These are phyloP conservation scores for Hypholoma fasciculare DNA, from an alignment of 768 basidiomycete genomes.

Conservation along the genomic window DNA sequence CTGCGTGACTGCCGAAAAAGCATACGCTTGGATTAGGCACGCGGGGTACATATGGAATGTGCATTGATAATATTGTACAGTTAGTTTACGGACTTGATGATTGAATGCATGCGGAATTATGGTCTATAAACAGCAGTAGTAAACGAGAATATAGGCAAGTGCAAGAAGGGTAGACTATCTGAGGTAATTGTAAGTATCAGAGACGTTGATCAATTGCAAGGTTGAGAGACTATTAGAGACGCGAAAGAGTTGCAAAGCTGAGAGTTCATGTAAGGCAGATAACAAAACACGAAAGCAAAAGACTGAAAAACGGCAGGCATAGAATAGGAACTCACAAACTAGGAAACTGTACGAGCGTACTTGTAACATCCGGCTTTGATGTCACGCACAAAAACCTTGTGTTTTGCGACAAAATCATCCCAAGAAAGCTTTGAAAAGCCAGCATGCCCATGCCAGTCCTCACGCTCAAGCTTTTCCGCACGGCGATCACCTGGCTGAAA, in stretches of 20 bases:
- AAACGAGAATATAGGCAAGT: no score
- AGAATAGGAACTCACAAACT: background rate
- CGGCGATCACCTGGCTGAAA: slow-evolving; percentile 9
- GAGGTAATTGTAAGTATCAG: no score
- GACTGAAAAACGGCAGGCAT: background rate
- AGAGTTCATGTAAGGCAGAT: background rate
- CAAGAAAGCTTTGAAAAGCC: slow-evolving; percentile 12
- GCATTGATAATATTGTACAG: background rate
- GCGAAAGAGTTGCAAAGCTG: no score
- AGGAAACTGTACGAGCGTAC: background rate
- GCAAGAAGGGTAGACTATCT: no score
- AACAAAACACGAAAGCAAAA: background rate
- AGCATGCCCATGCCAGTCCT: slow-evolving; percentile 10
- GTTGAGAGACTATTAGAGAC: no score
- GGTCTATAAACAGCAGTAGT: background rate
- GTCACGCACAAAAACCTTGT: slow-evolving; percentile 6
- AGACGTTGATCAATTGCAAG: no score
- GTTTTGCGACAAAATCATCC: slow-evolving; percentile 1
- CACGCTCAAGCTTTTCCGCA: slow-evolving; percentile 4
- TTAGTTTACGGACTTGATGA: background rate
- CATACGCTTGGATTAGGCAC: slow-evolving; percentile 19
- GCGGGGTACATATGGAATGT: slow-evolving; percentile 20
- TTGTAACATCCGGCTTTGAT: background rate
- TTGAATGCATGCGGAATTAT: background rate
- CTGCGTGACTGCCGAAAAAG: slow-evolving; percentile 20